Base-by-base conservation (phyloP, 129 eudicot species). In the Mikania micrantha region DNA sequence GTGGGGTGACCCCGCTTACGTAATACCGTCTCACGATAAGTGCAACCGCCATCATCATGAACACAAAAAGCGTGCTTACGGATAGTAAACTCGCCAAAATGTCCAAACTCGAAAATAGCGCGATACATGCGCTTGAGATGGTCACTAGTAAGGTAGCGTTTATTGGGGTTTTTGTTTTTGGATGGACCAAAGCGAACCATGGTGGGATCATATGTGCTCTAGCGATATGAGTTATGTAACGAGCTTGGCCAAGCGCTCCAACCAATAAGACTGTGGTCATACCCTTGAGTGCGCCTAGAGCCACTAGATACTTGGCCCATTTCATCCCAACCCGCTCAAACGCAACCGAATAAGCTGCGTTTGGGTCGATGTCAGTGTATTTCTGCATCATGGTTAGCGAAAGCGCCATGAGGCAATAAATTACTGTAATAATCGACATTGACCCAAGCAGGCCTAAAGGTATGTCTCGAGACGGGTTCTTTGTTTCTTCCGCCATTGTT, bases 401-500 rank as follows among this genome's bases (percentile, higher is more conserved):
- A 57, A 84, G 90, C 27, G 90, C 90, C 90, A 84, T 84, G 34
- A 86, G 63, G 56, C 93, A 86, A 22, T 86, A 86, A 44, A 83
- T 80, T 42, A 86, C 54, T 0, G 88, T 86, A 47, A 86, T 75
- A 1, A 86, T 75, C 8, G 93, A 80, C 93, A 86, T 86, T 16
- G 93, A 86, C 53, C 93, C 93, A 0, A 86, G 84, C 52, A 86
- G 71, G 12, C 93, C 93, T 15, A 86, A 3, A n/a, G 93, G 93
- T 75, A 86, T 86, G 48, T 86, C 93, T 65, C 76, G 71, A 11
- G 88, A 80, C 5, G 93, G 93, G 74, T 86, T 83, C 16, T 54
- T 83, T 2, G 93, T 86, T 72, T 86, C 93, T 56, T 86, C 93
- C 4, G 88, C 93, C 93, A 86, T 83, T 0, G 93, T 86, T 12